Evolutionary conservation across 1,139 yeast genomes (phyloP).

Genomic region (Pneumocystis carinii): DNA sequence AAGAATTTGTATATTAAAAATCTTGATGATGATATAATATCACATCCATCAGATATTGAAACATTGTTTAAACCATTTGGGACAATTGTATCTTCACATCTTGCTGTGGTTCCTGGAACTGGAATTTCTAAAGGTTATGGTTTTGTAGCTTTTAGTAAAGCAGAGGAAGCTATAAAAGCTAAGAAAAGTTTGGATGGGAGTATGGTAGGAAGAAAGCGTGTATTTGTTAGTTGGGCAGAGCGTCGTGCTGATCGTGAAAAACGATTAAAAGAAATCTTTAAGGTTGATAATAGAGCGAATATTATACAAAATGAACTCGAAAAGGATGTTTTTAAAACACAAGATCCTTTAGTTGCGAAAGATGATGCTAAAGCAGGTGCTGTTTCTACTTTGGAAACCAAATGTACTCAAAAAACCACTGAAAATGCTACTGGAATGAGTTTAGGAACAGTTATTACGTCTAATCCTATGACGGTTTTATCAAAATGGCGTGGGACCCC

Average conservation of each 20-base stretch:
- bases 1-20: constrained; percentile 13
- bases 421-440: not conserved
- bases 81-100: constrained; percentile 8
- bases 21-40: constrained; percentile 11
- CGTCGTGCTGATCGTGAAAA: constrained; percentile 6
- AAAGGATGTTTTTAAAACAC: not conserved
- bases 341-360: not conserved
- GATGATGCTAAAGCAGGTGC: not conserved
- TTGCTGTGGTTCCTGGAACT: constrained; percentile 8
- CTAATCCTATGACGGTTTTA: constrained; percentile 1
- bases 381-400: not conserved
- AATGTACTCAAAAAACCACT: not conserved
- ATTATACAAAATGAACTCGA: not conserved
- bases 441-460: not conserved
- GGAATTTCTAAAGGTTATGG: constrained; percentile 38
- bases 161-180: constrained; percentile 32
- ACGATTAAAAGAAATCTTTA: constrained; percentile 5
- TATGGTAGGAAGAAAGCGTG: constrained; percentile 9
- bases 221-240: constrained; percentile 14
- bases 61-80: constrained; percentile 11
- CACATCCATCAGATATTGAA: constrained; percentile 8
- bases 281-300: not conserved
- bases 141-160: constrained; percentile 46
- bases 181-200: constrained; percentile 10
- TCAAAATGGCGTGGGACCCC: constrained; percentile 2